phyloP scores from a whole-genome alignment of 2,329 filamentous ascomycete species.

The Pseudogymnoascus sp. region DNA sequence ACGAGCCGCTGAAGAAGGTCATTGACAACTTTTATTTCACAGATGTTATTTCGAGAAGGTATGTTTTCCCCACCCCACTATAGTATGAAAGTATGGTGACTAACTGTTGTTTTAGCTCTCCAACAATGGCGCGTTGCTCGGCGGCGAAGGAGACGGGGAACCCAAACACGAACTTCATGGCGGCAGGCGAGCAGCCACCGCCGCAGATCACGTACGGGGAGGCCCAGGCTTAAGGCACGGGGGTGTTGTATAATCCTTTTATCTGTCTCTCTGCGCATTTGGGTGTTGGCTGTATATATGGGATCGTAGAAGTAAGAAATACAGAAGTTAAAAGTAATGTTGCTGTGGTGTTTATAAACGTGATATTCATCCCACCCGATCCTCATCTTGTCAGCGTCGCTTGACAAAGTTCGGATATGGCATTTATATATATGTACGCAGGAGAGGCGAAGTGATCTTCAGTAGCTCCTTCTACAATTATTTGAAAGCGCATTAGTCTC shows the following conservation, averaged over 20 bases:
- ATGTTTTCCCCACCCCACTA: constrained; percentile 30
- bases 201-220: constrained; percentile 27
- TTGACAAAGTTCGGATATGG: not conserved
- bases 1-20: constrained; percentile 69
- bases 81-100: constrained; percentile 9
- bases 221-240: constrained; percentile 15
- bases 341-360: not conserved
- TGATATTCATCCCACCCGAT: not conserved
- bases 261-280: constrained; percentile 19
- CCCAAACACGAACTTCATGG: constrained; percentile 72
- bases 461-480: no score
- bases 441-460: no score
- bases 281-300: constrained; percentile 31
- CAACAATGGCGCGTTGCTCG: constrained; percentile 96
- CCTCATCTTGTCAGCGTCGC: not conserved
- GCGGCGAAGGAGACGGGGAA: constrained; percentile 80
- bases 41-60: constrained; percentile 94
- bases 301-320: constrained; percentile 15
- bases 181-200: constrained; percentile 43
- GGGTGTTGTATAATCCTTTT: constrained; percentile 22
- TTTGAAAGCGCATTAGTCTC: no score
- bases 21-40: constrained; percentile 99
- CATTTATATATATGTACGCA: no score
- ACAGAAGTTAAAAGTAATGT: constrained; percentile 10
- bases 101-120: constrained; percentile 53